These are phyloP conservation scores for Penicillium crystallinum DNA, from an alignment of 495 filamentous ascomycete genomes.

Conservation along the genomic window DNA sequence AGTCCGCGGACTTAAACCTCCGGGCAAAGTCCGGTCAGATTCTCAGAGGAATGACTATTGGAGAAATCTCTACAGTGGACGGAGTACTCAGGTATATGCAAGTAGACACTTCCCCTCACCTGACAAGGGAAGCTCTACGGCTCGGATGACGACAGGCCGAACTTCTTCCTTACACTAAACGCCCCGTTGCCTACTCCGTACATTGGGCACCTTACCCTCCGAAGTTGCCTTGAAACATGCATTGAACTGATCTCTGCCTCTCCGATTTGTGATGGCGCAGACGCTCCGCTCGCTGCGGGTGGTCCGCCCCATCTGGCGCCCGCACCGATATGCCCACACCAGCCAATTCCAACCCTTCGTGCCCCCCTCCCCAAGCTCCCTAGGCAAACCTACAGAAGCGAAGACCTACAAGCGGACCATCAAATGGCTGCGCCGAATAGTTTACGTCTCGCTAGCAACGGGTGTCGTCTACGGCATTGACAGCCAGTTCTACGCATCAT, in stretches of 20 bases:
- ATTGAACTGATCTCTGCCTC: constrained; percentile 6
- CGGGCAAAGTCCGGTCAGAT: no score
- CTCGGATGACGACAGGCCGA: constrained; percentile 18
- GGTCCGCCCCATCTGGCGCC: constrained; percentile 5
- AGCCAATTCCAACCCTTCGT: constrained; percentile 61
- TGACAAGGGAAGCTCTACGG: not conserved
- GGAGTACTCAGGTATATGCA: no score
- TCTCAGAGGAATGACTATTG: no score
- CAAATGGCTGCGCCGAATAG: constrained; percentile 70
- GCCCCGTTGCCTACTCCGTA: not conserved
- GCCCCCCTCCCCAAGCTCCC: constrained; percentile 73
- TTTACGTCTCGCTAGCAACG: constrained; percentile 54
- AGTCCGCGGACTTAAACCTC: no score
- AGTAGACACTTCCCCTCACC: no score
- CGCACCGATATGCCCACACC: constrained; percentile 23
- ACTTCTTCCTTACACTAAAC: not conserved
- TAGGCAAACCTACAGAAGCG: constrained; percentile 66
- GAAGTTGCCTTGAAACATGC: not conserved
- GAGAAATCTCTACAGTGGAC: no score
- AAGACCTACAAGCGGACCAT: constrained; percentile 58
- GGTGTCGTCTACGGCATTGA: constrained; percentile 65
- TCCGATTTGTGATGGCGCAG: constrained; percentile 18
- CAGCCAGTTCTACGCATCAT: constrained; percentile 66
- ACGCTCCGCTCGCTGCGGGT: constrained; percentile 26
- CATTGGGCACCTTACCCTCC: not conserved